A percentile compares a stretch with the other conserved stretches of the same genome.
phyloP scores from a whole-genome alignment of 352 stramenopile species.

The Pythium guiyangense region DNA sequence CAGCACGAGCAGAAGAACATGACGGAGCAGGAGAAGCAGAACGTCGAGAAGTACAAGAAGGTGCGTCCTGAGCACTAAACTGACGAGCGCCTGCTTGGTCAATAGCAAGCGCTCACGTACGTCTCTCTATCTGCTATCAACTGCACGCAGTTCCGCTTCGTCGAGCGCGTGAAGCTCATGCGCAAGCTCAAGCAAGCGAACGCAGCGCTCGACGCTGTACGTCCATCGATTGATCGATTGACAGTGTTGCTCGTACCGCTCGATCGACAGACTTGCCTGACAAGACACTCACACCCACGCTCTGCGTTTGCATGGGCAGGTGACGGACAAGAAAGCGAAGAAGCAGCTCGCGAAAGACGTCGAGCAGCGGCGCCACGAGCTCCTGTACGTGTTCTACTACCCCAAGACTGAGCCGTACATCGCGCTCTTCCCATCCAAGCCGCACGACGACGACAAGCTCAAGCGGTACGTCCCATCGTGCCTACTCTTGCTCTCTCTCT shows the following conservation, averaged over 20 bases:
- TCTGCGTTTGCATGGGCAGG: conserved; percentile 14
- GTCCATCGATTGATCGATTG: background rate
- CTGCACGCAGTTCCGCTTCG: conserved; percentile 56
- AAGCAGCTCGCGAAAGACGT: conserved; percentile 31
- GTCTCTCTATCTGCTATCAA: background rate
- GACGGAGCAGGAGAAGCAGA: conserved; percentile 60
- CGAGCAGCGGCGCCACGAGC: conserved; percentile 44
- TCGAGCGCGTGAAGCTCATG: conserved; percentile 83
- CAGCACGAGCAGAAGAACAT: conserved; percentile 45
- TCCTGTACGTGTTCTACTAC: conserved; percentile 86
- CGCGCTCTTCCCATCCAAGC: conserved; percentile 53
- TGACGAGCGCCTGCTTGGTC: too few species aligned
- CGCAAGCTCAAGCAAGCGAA: conserved; percentile 69
- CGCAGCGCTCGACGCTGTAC: conserved; percentile 39
- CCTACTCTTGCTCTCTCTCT: background rate
- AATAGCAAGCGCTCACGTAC: background rate
- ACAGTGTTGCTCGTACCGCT: background rate
- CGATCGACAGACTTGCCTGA: background rate
- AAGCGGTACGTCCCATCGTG: conserved; percentile 18
- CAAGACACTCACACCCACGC: background rate
- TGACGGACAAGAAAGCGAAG: conserved; percentile 35
- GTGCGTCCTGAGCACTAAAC: too few species aligned
- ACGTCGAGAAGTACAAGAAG: conserved; percentile 78
- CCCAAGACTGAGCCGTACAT: conserved; percentile 68
- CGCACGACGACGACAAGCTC: conserved; percentile 46